Base-by-base conservation (phyloP, 2,329 filamentous ascomycete species). In the Pseudocercospora cruenta region DNA sequence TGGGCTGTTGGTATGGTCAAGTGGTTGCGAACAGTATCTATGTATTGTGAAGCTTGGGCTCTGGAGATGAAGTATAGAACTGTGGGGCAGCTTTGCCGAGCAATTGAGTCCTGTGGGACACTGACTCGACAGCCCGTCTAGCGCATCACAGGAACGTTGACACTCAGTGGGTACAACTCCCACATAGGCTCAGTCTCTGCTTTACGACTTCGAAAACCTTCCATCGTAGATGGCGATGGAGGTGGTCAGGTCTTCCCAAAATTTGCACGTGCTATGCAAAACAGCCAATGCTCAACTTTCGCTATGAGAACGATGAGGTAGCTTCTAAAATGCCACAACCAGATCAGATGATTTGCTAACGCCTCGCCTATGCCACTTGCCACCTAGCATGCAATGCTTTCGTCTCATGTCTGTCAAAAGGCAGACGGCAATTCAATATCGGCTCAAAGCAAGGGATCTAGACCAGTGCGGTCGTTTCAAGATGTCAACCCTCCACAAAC, bases 351-450 rank as follows among this genome's bases (percentile, higher is more conserved):
- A 31, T 31, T 51, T 60, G 58, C 58, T 60, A 60, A 64, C 60
- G 65, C 65, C 65, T 28, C 54, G 21, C 65, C 61, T 58, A 67
- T 67, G 65, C 49, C 60, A 65, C 33, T 61, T 61, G 33, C 21
- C 36, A 33, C 45, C 39, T 22, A 36, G 63, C 63, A 58, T 31
- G 65, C 57, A 64, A 63, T 57, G 60, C 65, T 60, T 31, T 60
- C 51, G 60, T 26, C 33, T 60, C 61, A 49, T 58, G 60, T 39
- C 60, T 43, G 31, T 39, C 53, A 14, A 33, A 36, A 36, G 55
- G 12, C 55, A 54, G 28, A 36, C 33, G n/a, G 14, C 19, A 49
- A 22, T 58, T 31, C 55, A 36, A 43, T 19, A 39, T 21, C 16
- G 55, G 55, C 31, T 58, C 9, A 43, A 43, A 58, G 55, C 28